Evolutionary conservation across 2,329 filamentous ascomycete genomes (phyloP).

Genomic region (Echinosphaeria canescens): DNA sequence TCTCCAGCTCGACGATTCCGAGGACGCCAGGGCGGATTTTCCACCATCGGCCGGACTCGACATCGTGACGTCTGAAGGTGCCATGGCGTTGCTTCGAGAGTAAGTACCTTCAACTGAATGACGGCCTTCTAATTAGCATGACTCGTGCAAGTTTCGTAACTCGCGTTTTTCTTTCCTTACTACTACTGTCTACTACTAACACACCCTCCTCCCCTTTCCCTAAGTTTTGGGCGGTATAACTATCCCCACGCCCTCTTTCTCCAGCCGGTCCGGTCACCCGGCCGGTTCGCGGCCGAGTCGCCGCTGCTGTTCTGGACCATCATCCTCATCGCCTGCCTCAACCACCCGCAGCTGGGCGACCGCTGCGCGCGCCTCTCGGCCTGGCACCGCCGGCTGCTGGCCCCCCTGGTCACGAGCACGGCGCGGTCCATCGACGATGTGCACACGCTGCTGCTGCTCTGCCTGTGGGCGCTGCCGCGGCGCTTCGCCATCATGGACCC

Average conservation of each 20-base stretch:
- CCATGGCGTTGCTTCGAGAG: neutral
- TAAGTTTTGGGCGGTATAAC: neutral
- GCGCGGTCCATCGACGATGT: neutral
- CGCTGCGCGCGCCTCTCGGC: neutral
- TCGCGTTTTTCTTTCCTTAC: too few relatives aligned
- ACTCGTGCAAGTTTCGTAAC: too few relatives aligned
- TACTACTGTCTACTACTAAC: neutral
- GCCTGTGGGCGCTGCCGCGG: neutral
- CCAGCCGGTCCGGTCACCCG: neutral
- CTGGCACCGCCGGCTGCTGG: neutral
- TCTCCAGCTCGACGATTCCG: neutral
- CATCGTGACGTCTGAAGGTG: neutral
- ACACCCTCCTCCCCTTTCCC: neutral
- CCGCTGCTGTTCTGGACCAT: neutral
- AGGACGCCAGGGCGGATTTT: neutral
- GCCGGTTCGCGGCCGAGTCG: neutral
- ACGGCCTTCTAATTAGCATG: too few relatives aligned
- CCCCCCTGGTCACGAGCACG: neutral
- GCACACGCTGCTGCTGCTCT: neutral
- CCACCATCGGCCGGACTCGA: neutral
- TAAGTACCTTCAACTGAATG: too few relatives aligned
- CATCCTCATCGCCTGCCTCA: neutral
- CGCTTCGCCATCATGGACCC: neutral
- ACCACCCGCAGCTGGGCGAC: neutral
- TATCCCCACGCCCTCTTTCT: neutral